Base-by-base conservation (phyloP, 2,329 filamentous ascomycete species). In the Stachybotrys elegans region DNA sequence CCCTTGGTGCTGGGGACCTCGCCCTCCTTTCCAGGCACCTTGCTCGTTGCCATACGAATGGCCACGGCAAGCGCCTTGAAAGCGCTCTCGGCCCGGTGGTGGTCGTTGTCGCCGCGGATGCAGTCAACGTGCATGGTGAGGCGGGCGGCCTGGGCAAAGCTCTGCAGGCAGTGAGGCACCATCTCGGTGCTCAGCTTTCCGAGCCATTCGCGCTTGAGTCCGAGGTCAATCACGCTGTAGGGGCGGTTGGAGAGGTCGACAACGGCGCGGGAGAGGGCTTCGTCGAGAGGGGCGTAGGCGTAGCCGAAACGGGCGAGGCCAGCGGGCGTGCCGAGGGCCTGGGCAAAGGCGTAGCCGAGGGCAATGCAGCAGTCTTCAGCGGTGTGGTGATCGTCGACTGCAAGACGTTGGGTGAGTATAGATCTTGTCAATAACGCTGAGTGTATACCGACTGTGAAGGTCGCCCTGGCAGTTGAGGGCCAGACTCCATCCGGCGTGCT, bases 381-480 rank as follows among this genome's bases (percentile, higher is more conserved):
- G 8, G 92, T 96, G 78, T 98, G 93, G 72, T 98, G 93, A 76
- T 97, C 93, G 71, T 98, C 93, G 65, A 98, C 90, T 92, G 49
- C 13, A 22, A 14, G 34, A 22, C 22, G n/a, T 14, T 27, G 19
- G 17, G 43, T 48, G 22, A 53, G 48, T 13, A 23, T 22, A n/a
- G n/a, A n/a, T n/a, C n/a, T n/a, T n/a, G n/a, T n/a, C n/a, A n/a
- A n/a, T n/a, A n/a, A n/a, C n/a, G n/a, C n/a, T n/a, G n/a, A n/a
- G n/a, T n/a, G n/a, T n/a, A 23, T 32, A 76, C 81, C 52, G 69
- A 92, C 88, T 95, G 73, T 95, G 87, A 43, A 97, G 71, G 69
- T 98, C 93, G 43, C 93, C 93, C 64, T 85, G 79, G 67, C 89
- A 94, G 51, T 81, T 75, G 45, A 98, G 73, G 23, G 82, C 82